These are phyloP conservation scores for Cladophialophora psammophila DNA, from an alignment of 2,329 filamentous ascomycete genomes.

Conservation along the genomic window DNA sequence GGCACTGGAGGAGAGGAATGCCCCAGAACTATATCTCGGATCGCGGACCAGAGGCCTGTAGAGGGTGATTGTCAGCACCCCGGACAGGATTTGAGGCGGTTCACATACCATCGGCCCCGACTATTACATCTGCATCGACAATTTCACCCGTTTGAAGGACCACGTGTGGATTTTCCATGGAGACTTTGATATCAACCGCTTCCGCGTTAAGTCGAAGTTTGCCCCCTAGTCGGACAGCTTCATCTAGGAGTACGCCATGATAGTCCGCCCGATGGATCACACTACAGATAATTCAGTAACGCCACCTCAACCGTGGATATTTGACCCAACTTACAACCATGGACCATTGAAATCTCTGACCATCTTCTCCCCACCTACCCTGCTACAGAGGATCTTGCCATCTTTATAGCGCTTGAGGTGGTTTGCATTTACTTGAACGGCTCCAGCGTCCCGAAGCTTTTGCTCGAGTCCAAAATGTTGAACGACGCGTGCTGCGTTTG, in stretches of 20 bases:
- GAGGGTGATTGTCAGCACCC: background rate
- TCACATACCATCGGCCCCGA: slow-evolving; percentile 56
- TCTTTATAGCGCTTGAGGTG: slow-evolving; percentile 44
- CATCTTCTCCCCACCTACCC: slow-evolving; percentile 16
- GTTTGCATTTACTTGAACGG: slow-evolving; percentile 43
- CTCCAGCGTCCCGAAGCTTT: slow-evolving; percentile 37
- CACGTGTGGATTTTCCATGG: slow-evolving; percentile 45
- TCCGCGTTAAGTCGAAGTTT: slow-evolving; percentile 42
- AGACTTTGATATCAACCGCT: slow-evolving; percentile 41
- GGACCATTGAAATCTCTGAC: slow-evolving; percentile 15
- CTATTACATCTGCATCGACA: slow-evolving; percentile 49
- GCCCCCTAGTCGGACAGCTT: slow-evolving; percentile 50
- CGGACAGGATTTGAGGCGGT: no score
- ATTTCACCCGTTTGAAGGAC: slow-evolving; percentile 20
- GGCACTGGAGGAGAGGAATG: slow-evolving; percentile 54
- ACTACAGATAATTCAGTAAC: background rate
- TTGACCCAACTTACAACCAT: slow-evolving; percentile 12
- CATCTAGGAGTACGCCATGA: slow-evolving; percentile 51
- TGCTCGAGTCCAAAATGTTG: slow-evolving; percentile 43
- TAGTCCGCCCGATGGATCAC: slow-evolving; percentile 58
- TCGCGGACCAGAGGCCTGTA: slow-evolving; percentile 49
- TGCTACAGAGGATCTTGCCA: slow-evolving; percentile 43
- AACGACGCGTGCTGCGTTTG: slow-evolving; percentile 45
- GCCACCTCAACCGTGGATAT: background rate
- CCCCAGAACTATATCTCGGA: slow-evolving; percentile 55